Evolutionary conservation across 306 rosid genomes (phyloP), one percentile per base, ranked within the genome.

Genomic region (Lotus japonicus): DNA sequence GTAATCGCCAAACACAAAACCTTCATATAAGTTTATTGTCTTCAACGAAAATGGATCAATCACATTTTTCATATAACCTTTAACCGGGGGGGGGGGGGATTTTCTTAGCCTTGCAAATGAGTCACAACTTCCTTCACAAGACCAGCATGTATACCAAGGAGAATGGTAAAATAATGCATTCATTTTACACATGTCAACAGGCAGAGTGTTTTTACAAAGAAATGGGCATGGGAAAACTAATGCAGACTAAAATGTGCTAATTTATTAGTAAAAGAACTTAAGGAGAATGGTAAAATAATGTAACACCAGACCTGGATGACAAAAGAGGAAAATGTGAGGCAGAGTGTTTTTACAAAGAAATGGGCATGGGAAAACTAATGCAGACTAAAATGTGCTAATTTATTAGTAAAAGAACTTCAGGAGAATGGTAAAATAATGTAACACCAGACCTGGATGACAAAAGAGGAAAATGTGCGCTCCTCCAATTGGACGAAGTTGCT

Each of bases 381-480:
- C 64, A 42, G 13, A 3, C 36, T 15, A 7, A 18, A 69, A 74
- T 10, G 28, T 17, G 42, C 23, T 43, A 5, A 13, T 18, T 15
- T 17, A 54, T 4, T 63, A 9, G 23, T 5, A 66, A 64, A 38
- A 38, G 46, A 14, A 64, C 53, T 60, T 57, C n/a, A 18, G 38
- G 9, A 46, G 41, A 14, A 50, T 2, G 55, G 14, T 46, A 13
- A 26, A 38, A 46, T 5, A 55, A 53, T 42, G 7, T 31, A 56
- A 38, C 42, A 62, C 46, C 69, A 51, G 69, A 89, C 96, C 96
- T 85, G 91, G 94, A 83, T 89, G 96, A 65, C 94, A 89, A 52
- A 86, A 85, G 69, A 89, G 85, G 43, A 81, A 58, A 70, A 87
- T 81, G 60, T 85, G 74, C 1, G 82, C 96, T 41, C 96, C 94